A percentile compares a stretch with the other conserved stretches of the same genome.
These are phyloP conservation scores for Lodderomyces beijingensis DNA, from an alignment of 1,139 yeast species.

Conservation along the genomic window DNA sequence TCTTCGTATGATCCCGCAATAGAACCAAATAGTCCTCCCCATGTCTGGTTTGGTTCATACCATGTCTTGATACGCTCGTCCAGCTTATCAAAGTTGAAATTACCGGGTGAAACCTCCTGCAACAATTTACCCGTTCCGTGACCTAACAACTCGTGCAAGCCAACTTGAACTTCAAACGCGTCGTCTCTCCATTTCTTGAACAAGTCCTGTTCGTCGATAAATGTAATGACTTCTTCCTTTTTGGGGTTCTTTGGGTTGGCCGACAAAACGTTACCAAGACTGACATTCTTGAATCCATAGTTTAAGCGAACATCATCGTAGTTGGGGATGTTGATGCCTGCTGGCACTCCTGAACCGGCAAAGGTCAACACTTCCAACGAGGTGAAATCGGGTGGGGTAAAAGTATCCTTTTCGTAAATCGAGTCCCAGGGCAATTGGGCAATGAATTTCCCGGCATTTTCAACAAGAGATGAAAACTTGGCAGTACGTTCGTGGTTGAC, in stretches of 20 bases:
- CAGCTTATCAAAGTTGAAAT: constrained; percentile 64
- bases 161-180: constrained; percentile 89
- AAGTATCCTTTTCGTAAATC: constrained; percentile 74
- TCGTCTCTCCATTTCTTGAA: constrained; percentile 74
- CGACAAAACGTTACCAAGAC: constrained; percentile 77
- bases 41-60: constrained; percentile 78
- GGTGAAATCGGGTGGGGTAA: constrained; percentile 89
- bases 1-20: constrained; percentile 87
- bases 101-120: constrained; percentile 57
- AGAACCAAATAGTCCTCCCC: constrained; percentile 83
- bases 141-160: constrained; percentile 87
- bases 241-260: constrained; percentile 61
- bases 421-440: constrained; percentile 70
- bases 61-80: constrained; percentile 68
- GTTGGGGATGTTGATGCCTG: constrained; percentile 90
- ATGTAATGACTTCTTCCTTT: constrained; percentile 65
- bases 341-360: constrained; percentile 88
- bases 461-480: constrained; percentile 68
- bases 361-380: constrained; percentile 85
- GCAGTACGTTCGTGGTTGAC: constrained; percentile 83
- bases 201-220: constrained; percentile 52
- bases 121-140: constrained; percentile 86
- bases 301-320: constrained; percentile 83
- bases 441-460: constrained; percentile 62
- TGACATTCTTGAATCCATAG: constrained; percentile 83